Conservation (phyloP, 116 monocot species). For the Phalaenopsis hybrid region DNA sequence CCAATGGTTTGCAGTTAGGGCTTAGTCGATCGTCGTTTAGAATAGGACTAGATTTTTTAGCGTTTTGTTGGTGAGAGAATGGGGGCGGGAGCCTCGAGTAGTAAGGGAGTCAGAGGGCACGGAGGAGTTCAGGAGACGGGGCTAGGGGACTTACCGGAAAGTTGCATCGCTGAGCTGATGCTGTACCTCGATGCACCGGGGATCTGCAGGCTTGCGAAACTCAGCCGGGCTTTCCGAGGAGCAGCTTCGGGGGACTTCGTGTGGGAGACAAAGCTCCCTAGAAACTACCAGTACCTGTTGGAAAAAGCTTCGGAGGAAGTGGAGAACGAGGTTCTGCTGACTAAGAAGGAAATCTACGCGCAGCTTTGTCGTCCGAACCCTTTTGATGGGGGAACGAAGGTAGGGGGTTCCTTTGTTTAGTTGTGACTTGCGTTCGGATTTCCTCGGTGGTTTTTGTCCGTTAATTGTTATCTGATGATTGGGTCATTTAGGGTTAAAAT, state of each 20-base stretch:
- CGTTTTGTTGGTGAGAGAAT: slow-evolving; percentile 12
- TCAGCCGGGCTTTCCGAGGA: slow-evolving; percentile 49
- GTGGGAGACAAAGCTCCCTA: slow-evolving; percentile 71
- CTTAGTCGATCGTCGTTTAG: not conserved
- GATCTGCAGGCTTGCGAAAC: slow-evolving; percentile 57
- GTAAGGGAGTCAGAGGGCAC: slow-evolving; percentile 2
- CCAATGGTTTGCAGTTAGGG: not conserved
- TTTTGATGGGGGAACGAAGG: slow-evolving; percentile 42
- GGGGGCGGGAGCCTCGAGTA: slow-evolving; percentile 43
- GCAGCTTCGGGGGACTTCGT: slow-evolving; percentile 63
- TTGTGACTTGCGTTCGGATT: not conserved
- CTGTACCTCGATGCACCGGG: slow-evolving; percentile 44
- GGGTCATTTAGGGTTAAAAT: not conserved
- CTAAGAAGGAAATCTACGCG: slow-evolving; percentile 41
- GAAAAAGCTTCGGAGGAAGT: slow-evolving; percentile 16
- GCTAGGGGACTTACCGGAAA: slow-evolving; percentile 72
- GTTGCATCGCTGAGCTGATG: slow-evolving; percentile 64
- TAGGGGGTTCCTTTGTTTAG: not conserved
- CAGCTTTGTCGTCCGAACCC: slow-evolving; percentile 33
- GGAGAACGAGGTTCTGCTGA: not conserved
- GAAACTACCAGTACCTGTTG: slow-evolving; percentile 32
- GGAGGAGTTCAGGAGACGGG: slow-evolving; percentile 10
- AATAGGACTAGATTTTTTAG: not conserved
- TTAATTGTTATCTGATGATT: not conserved
- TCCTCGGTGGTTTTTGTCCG: not conserved